These are phyloP conservation scores for Myriangium duriaei DNA, from an alignment of 2,329 filamentous ascomycete species.

Conservation along the genomic window DNA sequence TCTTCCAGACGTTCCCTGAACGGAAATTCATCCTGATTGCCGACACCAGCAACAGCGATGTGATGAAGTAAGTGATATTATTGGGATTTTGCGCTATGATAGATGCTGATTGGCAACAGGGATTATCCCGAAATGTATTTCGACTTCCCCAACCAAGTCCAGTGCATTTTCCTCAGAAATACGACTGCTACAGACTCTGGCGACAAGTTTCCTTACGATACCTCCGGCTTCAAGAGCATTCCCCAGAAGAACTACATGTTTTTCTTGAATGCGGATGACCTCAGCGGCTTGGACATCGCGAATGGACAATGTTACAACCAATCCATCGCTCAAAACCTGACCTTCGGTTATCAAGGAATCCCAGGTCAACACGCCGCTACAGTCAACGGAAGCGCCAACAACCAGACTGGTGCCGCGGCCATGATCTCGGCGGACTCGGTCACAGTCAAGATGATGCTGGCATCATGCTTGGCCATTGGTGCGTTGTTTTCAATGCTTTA, in stretches of 20 bases:
- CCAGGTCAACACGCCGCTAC: slow-evolving; percentile 16
- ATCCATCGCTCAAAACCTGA: slow-evolving; percentile 56
- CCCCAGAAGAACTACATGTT: slow-evolving; percentile 65
- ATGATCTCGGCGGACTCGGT: not conserved
- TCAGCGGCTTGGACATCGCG: slow-evolving; percentile 52
- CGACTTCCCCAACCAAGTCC: slow-evolving; percentile 57
- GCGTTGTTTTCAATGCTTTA: slow-evolving; percentile 7
- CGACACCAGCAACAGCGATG: slow-evolving; percentile 64
- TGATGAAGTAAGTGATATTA: slow-evolving; percentile 43
- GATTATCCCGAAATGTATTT: slow-evolving; percentile 45
- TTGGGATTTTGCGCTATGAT: not conserved
- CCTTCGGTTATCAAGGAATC: slow-evolving; percentile 50
- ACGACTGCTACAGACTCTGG: slow-evolving; percentile 54
- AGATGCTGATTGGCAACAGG: slow-evolving; percentile 5
- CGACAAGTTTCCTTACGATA: slow-evolving; percentile 65
- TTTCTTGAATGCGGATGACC: slow-evolving; percentile 59
- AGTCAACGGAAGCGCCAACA: slow-evolving; percentile 13
- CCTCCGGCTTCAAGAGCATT: slow-evolving; percentile 54
- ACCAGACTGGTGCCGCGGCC: slow-evolving; percentile 2
- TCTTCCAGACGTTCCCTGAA: slow-evolving; percentile 63
- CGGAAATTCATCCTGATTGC: slow-evolving; percentile 65
- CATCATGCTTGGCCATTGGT: slow-evolving; percentile 1
- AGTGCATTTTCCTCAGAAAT: slow-evolving; percentile 68
- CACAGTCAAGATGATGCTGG: not conserved
- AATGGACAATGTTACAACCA: slow-evolving; percentile 56